phyloP scores from a whole-genome alignment of 2,329 filamentous ascomycete genomes.

The Colletotrichum camelliae region DNA sequence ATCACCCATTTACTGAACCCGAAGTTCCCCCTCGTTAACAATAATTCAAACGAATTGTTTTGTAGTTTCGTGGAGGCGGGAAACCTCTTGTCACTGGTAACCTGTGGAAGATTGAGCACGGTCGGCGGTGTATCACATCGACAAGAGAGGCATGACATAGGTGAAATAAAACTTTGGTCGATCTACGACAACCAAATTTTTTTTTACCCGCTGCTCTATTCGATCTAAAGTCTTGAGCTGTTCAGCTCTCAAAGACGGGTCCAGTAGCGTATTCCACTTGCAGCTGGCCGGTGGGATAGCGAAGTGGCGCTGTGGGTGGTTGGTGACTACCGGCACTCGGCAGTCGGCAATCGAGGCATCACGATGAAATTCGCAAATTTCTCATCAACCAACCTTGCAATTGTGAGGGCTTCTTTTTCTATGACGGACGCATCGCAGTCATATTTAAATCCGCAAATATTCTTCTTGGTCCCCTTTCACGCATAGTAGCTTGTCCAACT shows the following conservation, averaged over 20 bases:
- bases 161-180: not conserved
- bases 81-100: not conserved
- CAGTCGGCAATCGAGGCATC: not conserved
- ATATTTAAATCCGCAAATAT: not conserved
- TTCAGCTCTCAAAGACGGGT: not conserved
- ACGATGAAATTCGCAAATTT: not conserved
- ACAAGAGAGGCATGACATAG: accelerated
- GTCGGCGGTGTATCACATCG: not conserved
- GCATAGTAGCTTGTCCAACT: accelerated
- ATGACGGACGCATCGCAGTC: not conserved
- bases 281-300: not conserved
- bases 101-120: not conserved
- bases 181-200: accelerated
- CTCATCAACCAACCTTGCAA: not conserved
- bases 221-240: not conserved
- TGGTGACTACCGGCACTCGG: not conserved
- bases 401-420: not conserved
- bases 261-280: not conserved
- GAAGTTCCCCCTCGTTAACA: not conserved
- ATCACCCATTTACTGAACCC: not conserved
- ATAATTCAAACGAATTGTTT: not conserved
- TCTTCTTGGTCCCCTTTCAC: not conserved
- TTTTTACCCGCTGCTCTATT: accelerated
- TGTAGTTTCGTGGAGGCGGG: accelerated
- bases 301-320: not conserved